These are phyloP conservation scores for Cotoneaster glaucophyllus DNA, from an alignment of 306 rosid species.

Conservation along the genomic window DNA sequence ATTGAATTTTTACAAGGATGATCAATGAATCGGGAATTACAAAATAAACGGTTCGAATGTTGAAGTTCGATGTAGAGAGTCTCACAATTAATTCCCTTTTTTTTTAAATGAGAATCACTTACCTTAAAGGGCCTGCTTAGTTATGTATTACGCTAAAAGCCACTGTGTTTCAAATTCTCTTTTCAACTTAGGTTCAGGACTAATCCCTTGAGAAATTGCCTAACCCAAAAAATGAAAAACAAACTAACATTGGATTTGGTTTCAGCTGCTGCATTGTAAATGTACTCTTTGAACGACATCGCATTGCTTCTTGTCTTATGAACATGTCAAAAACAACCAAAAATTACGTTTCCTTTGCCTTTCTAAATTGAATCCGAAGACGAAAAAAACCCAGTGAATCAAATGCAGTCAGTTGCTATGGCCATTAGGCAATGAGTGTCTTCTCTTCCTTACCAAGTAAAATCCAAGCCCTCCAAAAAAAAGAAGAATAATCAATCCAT, in stretches of 20 bases:
- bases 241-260: background rate
- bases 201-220: background rate
- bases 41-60: too few species aligned
- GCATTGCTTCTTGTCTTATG: conserved; percentile 3
- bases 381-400: background rate
- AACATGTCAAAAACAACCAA: conserved; percentile 21
- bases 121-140: too few species aligned
- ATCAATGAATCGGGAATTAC: too few species aligned
- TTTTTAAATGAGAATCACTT: too few species aligned
- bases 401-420: conserved; percentile 24
- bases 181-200: too few species aligned
- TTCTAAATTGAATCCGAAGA: background rate
- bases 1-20: too few species aligned
- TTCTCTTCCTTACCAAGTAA: conserved; percentile 43
- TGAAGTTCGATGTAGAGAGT: too few species aligned
- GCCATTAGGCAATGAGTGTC: conserved; percentile 19
- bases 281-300: background rate
- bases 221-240: background rate
- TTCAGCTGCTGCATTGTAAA: background rate
- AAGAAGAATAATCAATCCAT: conserved; percentile 61
- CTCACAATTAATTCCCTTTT: too few species aligned
- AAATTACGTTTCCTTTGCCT: conserved; percentile 2
- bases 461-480: conserved; percentile 62
- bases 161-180: too few species aligned
- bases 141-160: too few species aligned